Evolutionary conservation across 192 early-diverging fungal genomes (phyloP).

Genomic region (Rhizoclosmatium sp.): DNA sequence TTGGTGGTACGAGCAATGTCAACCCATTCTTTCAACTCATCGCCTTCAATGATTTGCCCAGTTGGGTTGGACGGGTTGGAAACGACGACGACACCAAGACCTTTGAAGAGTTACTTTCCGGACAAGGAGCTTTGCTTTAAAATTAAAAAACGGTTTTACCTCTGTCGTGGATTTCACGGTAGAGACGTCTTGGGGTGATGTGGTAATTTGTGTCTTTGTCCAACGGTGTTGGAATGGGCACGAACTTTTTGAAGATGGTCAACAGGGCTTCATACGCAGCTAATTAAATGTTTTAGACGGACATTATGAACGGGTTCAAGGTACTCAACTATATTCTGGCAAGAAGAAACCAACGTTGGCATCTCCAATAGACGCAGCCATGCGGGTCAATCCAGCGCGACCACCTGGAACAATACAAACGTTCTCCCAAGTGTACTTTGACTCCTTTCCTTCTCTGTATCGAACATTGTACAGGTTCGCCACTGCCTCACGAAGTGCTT

Average conservation of each 20-base stretch:
- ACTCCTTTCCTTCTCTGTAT: constrained; percentile 51
- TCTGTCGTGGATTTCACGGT: constrained; percentile 53
- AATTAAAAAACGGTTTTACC: background rate
- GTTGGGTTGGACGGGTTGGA: constrained; percentile 65
- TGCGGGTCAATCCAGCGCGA: constrained; percentile 61
- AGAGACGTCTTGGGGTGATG: constrained; percentile 52
- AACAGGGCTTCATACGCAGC: constrained; percentile 50
- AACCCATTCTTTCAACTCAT: constrained; percentile 49
- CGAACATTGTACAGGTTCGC: constrained; percentile 61
- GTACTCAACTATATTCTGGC: constrained; percentile 50
- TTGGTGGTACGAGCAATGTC: constrained; percentile 49
- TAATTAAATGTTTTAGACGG: background rate
- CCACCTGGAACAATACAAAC: constrained; percentile 68
- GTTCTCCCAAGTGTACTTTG: constrained; percentile 61
- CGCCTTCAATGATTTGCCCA: constrained; percentile 57
- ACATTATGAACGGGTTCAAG: background rate
- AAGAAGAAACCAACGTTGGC: constrained; percentile 65
- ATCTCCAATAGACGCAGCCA: constrained; percentile 59
- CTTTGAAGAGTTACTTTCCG: background rate
- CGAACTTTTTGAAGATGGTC: constrained; percentile 47
- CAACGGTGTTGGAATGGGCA: constrained; percentile 63
- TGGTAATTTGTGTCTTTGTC: constrained; percentile 54
- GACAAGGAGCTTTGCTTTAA: background rate
- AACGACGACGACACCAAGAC: constrained; percentile 56
- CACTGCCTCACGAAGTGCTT: constrained; percentile 49